Evolutionary conservation across 1,284 basidiomycete species (phyloP), one percentile per base, ranked within the genome.

Genomic region (Gymnopus androsaceus): DNA sequence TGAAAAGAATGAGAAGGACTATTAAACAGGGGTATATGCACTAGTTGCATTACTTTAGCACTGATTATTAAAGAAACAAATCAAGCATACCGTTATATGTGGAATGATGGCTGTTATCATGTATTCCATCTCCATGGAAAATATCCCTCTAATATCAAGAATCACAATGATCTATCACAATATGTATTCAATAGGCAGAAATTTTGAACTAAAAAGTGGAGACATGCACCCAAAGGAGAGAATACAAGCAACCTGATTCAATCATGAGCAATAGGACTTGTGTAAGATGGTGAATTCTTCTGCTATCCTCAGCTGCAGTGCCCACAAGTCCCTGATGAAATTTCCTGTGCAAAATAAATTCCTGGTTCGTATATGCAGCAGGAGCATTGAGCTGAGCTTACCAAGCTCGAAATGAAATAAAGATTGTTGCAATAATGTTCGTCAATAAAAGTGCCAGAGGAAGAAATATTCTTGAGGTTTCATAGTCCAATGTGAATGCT

Each of bases 361-460:
- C n/a, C n/a, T n/a, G n/a, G n/a, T n/a, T n/a, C n/a, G n/a, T n/a
- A n/a, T n/a, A n/a, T n/a, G n/a, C n/a, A n/a, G n/a, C n/a, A n/a
- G n/a, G n/a, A n/a, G n/a, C n/a, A n/a, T n/a, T n/a, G n/a, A n/a
- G n/a, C n/a, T n/a, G n/a, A n/a, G n/a, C n/a, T 21, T 31, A 52
- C 51, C 51, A 52, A 19, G 38, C 12, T 33, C 44, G 37, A 4
- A 30, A 42, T 9, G 38, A 38, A 12, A 52, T 42, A 12, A 40
- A 52, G 11, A 21, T 15, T 23, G 51, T 52, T 14, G 51, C 51
- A 30, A 52, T 33, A 3, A 44, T 4, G 21, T 52, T 52, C 6
- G 51, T 52, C n/a, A 30, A 31, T 11, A 42, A 52, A 5, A 52
- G 30, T 14, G 37, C 38, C 8, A 33, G 15, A 42, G 51, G 37